Evolutionary conservation across 75 land plant species (phyloP).

Genomic region (Sequoiadendron giganteum): DNA sequence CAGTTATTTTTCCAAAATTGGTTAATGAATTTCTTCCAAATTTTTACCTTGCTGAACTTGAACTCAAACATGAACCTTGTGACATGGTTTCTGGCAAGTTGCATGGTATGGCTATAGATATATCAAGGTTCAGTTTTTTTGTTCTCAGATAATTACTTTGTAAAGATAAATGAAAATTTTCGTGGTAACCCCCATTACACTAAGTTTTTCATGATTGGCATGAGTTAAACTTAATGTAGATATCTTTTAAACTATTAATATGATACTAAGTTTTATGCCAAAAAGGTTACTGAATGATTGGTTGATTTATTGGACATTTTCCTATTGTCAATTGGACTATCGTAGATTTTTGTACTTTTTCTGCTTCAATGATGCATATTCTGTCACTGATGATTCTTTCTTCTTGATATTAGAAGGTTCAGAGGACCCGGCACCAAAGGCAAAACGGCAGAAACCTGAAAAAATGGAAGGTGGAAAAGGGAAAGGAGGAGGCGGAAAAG

Average conservation of each 20-base stretch:
- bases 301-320: not conserved
- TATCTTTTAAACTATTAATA: too few relatives aligned
- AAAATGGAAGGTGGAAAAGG: slow-evolving; percentile 20
- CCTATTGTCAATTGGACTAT: not conserved
- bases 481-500: slow-evolving; percentile 21
- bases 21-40: too few relatives aligned
- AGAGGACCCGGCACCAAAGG: slow-evolving; percentile 51
- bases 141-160: too few relatives aligned
- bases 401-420: slow-evolving; percentile 18
- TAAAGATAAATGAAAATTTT: not conserved
- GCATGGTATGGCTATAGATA: not conserved
- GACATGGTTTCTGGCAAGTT: not conserved
- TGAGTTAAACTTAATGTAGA: not conserved
- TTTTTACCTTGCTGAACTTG: too few relatives aligned
- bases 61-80: too few relatives aligned
- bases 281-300: not conserved
- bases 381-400: not conserved
- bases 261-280: too few relatives aligned
- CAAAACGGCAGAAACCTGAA: slow-evolving; percentile 55
- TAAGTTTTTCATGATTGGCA: not conserved
- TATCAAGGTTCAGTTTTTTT: not conserved
- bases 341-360: not conserved
- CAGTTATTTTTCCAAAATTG: too few relatives aligned
- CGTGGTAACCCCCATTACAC: not conserved
- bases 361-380: not conserved